Evolutionary conservation across 2,329 filamentous ascomycete species (phyloP), one percentile per base, ranked within the genome.

Genomic region (Pseudocercospora musae): DNA sequence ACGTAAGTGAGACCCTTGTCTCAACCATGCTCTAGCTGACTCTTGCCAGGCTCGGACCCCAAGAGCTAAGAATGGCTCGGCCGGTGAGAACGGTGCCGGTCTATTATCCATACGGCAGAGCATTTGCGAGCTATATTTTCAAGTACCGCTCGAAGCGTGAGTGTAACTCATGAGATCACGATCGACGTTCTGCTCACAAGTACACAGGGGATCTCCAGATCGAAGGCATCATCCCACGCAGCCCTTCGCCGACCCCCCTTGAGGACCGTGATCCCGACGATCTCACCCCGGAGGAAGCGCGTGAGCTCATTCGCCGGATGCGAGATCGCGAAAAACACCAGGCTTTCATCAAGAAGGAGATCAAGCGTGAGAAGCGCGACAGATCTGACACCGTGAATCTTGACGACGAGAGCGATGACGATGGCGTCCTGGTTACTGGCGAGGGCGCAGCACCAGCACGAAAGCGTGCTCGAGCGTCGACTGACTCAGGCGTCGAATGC

Each of bases 101-200:
- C 8, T 33, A 48, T 3, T 67, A 62, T 11, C 68, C 67, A 0
- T 71, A 69, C 23, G 69, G 69, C 4, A 42, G 42, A 0, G 13
- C 70, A 1, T 64, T 72, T 31, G 66, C 68, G 0, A 64, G 44
- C 0, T 70, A 64, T 52, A 54, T 25, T 0, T 74, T 72, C 68
- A 67, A 66, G n/a, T 73, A 72, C 29, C 67, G 71, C 1, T 69
- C 71, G 0, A 68, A 60, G n/a, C 62, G 70, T 73, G 64, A 23
- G 70, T 59, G 9, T 29, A 20, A 13, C 59, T 20, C 2, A 4
- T 13, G 2, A 8, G 13, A 3, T 2, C 7, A 15, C 21, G 31
- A 15, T 21, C 6, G 11, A 27, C 2, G 37, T 3, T 27, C 20
- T 20, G 20, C 62, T 63, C 25, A 64, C 50, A 10, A 8, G 21